Base-by-base conservation (phyloP, 306 rosid species). In the Medicago lupulina region DNA sequence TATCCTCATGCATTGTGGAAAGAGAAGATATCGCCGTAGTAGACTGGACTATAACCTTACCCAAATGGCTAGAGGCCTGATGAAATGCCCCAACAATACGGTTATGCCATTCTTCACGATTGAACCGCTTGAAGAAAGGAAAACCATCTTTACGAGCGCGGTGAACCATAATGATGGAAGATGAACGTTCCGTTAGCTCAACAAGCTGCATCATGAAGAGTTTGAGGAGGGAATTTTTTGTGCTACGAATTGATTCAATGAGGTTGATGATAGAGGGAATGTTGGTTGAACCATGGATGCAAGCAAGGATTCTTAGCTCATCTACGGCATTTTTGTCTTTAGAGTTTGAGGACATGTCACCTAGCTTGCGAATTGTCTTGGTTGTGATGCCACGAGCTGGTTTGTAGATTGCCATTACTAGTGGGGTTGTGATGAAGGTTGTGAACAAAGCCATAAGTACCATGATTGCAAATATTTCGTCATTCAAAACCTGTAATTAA, bases 361-460 rank as follows among this genome's bases (percentile, higher is more conserved):
- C 68, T 11, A 91, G 86, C 38, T 87, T 93, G 4, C 92, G 86
- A 59, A 36, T 87, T 8, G 85, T 67, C 18, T 49, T 81, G 7
- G 16, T 0, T 21, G 78, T 6, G 31, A 41, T 44, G 17, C 82
- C 78, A 4, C 95, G 87, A n/a, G 93, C 86, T 4, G 96, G 92
- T 70, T 86, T 90, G 74, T 92, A 87, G 6, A 94, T 70, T 21
- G 91, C 93, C 93, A 90, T 88, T 17, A 90, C 96, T 1, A 83
- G 10, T 11, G 96, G 97, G 9, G 96, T 90, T 57, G 97, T 94
- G 25, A 94, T 87, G 84, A 94, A 94, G 68, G 98, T 94, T 0
- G 97, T 91, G 74, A 92, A 87, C 4, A 94, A 80, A 36, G 97
- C 98, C 98, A 92, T 94, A 0, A 94, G 88, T 1, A 94, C 97